A percentile compares a stretch with the other conserved stretches of the same genome.
These are phyloP conservation scores for Leccinum boreale DNA, from an alignment of 768 basidiomycete species.

Conservation along the genomic window DNA sequence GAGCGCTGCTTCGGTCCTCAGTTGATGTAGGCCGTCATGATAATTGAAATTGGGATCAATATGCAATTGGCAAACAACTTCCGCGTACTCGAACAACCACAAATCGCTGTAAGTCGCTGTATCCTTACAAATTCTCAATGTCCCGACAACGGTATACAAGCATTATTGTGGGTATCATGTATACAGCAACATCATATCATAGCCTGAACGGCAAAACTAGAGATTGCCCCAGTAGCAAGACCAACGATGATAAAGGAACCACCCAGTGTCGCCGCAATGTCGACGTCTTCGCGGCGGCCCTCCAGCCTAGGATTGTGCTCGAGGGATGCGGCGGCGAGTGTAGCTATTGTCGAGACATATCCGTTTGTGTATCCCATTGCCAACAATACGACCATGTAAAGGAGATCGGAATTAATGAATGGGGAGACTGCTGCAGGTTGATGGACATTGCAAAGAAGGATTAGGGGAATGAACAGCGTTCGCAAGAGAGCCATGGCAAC, in stretches of 20 bases:
- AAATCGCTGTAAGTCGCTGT: not conserved
- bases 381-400: constrained; percentile 73
- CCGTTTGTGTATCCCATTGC: constrained; percentile 80
- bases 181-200: constrained; percentile 47
- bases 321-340: constrained; percentile 81
- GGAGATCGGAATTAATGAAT: constrained; percentile 69
- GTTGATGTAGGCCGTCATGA: too few relatives aligned
- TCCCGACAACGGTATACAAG: not conserved
- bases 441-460: constrained; percentile 86
- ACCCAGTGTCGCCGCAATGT: constrained; percentile 78
- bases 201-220: constrained; percentile 77
- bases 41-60: too few relatives aligned
- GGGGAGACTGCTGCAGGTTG: constrained; percentile 34
- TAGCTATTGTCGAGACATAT: constrained; percentile 70
- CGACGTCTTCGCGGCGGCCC: constrained; percentile 75
- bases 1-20: too few relatives aligned
- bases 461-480: constrained; percentile 79
- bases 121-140: not conserved
- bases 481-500: constrained; percentile 63
- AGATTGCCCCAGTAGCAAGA: constrained; percentile 68
- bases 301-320: constrained; percentile 73
- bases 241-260: constrained; percentile 80
- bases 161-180: not conserved
- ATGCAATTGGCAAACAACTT: not conserved
- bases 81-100: not conserved